Base-by-base conservation (phyloP, 345 rosid species). In the Stellera chamaejasme region DNA sequence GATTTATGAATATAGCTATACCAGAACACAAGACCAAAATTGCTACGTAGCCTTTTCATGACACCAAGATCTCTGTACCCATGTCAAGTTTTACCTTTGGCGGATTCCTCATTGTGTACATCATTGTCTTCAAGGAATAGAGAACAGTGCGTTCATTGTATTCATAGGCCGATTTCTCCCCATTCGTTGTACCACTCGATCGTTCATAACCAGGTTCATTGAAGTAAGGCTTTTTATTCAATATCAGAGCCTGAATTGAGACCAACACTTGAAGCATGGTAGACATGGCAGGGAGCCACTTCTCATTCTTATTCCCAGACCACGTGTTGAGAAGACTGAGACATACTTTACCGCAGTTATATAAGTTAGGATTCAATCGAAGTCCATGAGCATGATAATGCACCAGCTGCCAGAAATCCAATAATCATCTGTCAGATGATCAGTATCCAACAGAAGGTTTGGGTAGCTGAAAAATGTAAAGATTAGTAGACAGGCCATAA, bases 301-400 rank as follows among this genome's bases (percentile, higher is more conserved):
- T 79, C 85, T 92, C 98, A 67, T 63, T 88, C 70, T 67, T 70
- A 36, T 32, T 49, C 61, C 96, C 95, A 56, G 43, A n/a, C 98
- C 98, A 92, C 42, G 98, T 92, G 60, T 87, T 84, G 36, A 92
- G 93, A 68, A 92, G 90, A 77, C 96, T 88, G 50, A 92, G 84
- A 62, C 98, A 92, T 56, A 88, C 95, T 70, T 92, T 84, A 54
- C 98, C 98, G 59, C 74, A 55, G 10, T 39, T 12, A 60, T 92
- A 84, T 70, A 92, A 70, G 68, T 86, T 92, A 15, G 96, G 96
- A 72, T 92, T 92, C 63, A 92, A 79, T 64, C 90, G 81, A 50
- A 86, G 85, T 28, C 95, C 95, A 58, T 89, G 83, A 62, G 95
- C 70, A 52, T 86, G 93, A 68, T 88, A 88, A 62, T 79, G 26